Percentiles rank a stretch among this genome's conserved stretches.
phyloP scores from a whole-genome alignment of 495 filamentous ascomycete species.

The Lentithecium fluviatile region DNA sequence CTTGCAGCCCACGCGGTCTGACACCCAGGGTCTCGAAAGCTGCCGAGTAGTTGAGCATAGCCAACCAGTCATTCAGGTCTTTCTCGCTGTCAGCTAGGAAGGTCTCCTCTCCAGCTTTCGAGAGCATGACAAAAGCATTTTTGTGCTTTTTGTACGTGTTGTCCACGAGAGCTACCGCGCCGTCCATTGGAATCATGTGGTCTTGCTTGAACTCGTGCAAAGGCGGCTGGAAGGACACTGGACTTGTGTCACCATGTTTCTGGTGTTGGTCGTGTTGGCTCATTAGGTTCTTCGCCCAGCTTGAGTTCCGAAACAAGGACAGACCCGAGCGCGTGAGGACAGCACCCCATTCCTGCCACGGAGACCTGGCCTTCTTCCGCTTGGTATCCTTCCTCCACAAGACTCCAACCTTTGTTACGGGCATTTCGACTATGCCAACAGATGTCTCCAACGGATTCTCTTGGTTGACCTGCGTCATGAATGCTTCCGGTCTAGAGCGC shows the following conservation, averaged over 20 bases:
- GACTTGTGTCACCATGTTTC: conserved; percentile 63
- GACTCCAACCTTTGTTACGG: conserved; percentile 92
- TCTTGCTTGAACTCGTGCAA: conserved; percentile 91
- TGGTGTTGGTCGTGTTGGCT: conserved; percentile 78
- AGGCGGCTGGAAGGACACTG: conserved; percentile 85
- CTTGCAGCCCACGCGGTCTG: conserved; percentile 81
- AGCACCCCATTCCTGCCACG: conserved; percentile 98
- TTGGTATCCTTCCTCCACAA: conserved; percentile 95
- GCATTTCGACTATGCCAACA: conserved; percentile 94
- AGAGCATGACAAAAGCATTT: conserved; percentile 85
- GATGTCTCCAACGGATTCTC: conserved; percentile 84
- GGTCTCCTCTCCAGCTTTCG: conserved; percentile 80
- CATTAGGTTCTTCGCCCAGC: conserved; percentile 89
- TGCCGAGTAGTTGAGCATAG: conserved; percentile 93
- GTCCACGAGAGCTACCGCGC: conserved; percentile 86
- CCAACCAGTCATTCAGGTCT: conserved; percentile 97
- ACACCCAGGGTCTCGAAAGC: conserved; percentile 92
- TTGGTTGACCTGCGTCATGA: conserved; percentile 79
- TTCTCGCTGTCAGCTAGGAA: conserved; percentile 83
- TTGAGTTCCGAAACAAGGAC: conserved; percentile 91
- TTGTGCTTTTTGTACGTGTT: conserved; percentile 92
- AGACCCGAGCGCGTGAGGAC: conserved; percentile 92
- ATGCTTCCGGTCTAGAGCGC: conserved; percentile 89
- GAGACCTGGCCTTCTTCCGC: conserved; percentile 90
- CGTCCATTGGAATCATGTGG: conserved; percentile 83